phyloP scores from a whole-genome alignment of 805 yeast genomes.

The Osmozyma mogii region DNA sequence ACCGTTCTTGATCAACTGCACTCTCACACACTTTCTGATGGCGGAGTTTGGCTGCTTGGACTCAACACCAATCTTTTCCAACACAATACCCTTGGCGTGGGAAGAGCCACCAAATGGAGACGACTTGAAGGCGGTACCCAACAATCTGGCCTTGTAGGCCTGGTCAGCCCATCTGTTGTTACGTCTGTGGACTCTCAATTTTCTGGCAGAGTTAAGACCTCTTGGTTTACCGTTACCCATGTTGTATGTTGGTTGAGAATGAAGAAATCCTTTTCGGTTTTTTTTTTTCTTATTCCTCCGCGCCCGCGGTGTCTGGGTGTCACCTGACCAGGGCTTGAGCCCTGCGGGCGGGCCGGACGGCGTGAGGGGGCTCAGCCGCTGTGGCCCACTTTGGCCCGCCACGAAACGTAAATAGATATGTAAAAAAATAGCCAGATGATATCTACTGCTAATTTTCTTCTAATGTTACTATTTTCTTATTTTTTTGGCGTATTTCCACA shows the following conservation, averaged over 20 bases:
- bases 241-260: constrained; percentile 27
- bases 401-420: neutral
- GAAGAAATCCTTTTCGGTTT: constrained; percentile 5
- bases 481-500: too few relatives aligned
- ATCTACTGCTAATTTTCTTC: constrained; percentile 1
- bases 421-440: neutral
- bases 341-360: neutral
- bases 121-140: constrained; percentile 99
- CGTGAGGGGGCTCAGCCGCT: neutral
- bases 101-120: constrained; percentile 99
- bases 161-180: constrained; percentile 99
- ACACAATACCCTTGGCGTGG: constrained; percentile 99
- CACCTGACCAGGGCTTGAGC: constrained; percentile 1
- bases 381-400: neutral
- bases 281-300: constrained; percentile 8
- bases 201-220: constrained; percentile 99
- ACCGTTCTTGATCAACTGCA: constrained; percentile 99
- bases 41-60: constrained; percentile 99
- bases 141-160: constrained; percentile 95
- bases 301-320: constrained; percentile 3
- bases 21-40: constrained; percentile 99
- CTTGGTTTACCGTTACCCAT: constrained; percentile 99
- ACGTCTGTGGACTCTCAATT: constrained; percentile 99
- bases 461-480: constrained; percentile 7
- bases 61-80: constrained; percentile 99